Percentiles rank a stretch among this genome's conserved stretches.
phyloP scores from a whole-genome alignment of 1,284 basidiomycete species.

The Inonotus obliquus region DNA sequence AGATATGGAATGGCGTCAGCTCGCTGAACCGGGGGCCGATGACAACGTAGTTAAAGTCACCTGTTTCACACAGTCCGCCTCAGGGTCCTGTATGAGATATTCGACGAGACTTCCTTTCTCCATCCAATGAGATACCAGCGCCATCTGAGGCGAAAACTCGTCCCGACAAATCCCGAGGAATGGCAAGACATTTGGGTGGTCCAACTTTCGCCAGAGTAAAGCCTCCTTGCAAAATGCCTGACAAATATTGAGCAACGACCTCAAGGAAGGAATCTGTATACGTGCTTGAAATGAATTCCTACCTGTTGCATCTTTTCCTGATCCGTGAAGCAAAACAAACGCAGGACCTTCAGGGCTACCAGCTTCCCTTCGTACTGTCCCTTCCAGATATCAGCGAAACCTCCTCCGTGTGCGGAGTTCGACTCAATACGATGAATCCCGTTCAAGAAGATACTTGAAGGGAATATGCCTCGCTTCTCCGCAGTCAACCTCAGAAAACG shows the following conservation, averaged over 20 bases:
- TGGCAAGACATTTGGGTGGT: conserved; percentile 13
- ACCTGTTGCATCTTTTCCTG: conserved; percentile 2
- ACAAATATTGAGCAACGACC: no score
- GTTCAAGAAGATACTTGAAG: not conserved
- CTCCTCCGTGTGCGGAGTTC: conserved; percentile 9
- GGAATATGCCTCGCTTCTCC: conserved; percentile 4
- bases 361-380: conserved; percentile 1
- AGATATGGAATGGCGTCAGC: no score
- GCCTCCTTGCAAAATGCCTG: conserved; percentile 15
- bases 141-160: not conserved
- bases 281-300: no score
- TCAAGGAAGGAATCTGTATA: no score
- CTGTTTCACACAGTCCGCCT: not conserved
- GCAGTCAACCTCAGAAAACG: not conserved
- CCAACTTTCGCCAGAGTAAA: conserved; percentile 7
- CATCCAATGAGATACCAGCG: conserved; percentile 14
- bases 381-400: conserved; percentile 15
- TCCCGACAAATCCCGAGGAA: conserved; percentile 5
- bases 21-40: no score
- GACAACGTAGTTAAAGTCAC: no score
- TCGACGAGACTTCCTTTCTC: not conserved
- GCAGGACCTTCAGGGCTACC: conserved; percentile 13
- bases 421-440: conserved; percentile 1
- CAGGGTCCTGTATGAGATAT: not conserved
- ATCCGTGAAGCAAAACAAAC: not conserved